Evolutionary conservation across 805 yeast genomes (phyloP), one percentile per base, ranked within the genome.

Genomic region (Metahyphopichia silvanorum): DNA sequence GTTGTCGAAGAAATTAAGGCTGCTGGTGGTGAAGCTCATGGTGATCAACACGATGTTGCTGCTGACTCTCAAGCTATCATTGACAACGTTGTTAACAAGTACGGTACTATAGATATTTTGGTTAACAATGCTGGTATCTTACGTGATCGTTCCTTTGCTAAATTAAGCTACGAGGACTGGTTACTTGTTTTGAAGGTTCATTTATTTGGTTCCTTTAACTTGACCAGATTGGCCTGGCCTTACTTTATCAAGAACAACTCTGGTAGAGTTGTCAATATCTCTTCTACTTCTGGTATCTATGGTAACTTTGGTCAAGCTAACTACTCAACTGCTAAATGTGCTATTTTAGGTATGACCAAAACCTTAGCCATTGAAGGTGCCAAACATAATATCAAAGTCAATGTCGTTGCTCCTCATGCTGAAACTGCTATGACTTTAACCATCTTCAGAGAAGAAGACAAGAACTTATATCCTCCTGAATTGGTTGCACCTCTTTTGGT

Each of bases 261-360:
- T 34, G 97, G 98, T 47, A 74, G 78, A 43, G 81, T 91, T 35
- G 76, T 91, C 46, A 91, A 91, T 63, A 86, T 95, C 27, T 76
- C 97, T 16, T 88, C 96, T 13, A 91, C 98, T 7, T 88, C 97
- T 2, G 98, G 98, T 44, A 88, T 91, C 47, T 91, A 91, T 60
- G 98, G 98, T 43, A 87, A 84, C 69, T 91, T 91, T 66, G 98
- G 98, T 32, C 98, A 91, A 66, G 86, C 96, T 25, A 91, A 91
- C 68, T 91, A 91, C 61, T 81, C 96, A 14, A 79, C 97, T 20
- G 97, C 98, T 28, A 91, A 91, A 67, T 78, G 85, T 32, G 97
- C 87, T 16, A 78, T 91, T 42, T 63, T 88, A 30, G 96, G 96
- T 12, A 74, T 91, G 47, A 75, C 96, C 25, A 79, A 76, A 60